Base-by-base conservation (phyloP, 495 filamentous ascomycete genomes). In the Xylaria intraflava region DNA sequence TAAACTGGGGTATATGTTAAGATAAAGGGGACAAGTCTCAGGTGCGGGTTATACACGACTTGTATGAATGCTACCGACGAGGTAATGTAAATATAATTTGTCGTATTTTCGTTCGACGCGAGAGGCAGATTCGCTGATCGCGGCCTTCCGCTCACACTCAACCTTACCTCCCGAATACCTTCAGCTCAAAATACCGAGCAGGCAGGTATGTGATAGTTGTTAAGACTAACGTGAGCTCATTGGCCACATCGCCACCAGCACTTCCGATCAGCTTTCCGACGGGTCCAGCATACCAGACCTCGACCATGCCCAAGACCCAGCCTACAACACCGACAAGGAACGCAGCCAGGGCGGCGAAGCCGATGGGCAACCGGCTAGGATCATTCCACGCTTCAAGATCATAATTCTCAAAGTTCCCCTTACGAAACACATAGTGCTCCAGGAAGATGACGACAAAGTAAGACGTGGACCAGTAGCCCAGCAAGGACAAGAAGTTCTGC, bases 341-440 rank as follows among this genome's bases (percentile, higher is more conserved):
- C 2, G 77, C 68, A 41, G 67, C 19, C 1, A 73, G 67, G 20
- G 68, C 78, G 12, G 73, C 79, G 27, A 72, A 59, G 3, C 79
- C 79, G 30, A 71, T 33, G 0, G 79, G 79, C 42, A 82, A 49
- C 52, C 64, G 67, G 3, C 41, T 57, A 1, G 72, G 73, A 10
- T 66, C 66, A 51, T 82, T 72, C 79, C 79, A 82, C 19, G 59
- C 74, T 9, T 75, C 68, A 38, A 79, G 64, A 49, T 80, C 62
- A 56, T 81, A 81, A 35, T 69, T 70, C 1, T 58, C 51, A 46
- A 70, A 70, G 20, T 60, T 59, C 16, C 58, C 70, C 23, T 57
- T 39, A 14, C 83, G 75, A 70, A 85, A 85, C 38, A 76, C 47
- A 53, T 78, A 79, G 62, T 87, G 80, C 54, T 87, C 83, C 10